Base-by-base conservation (phyloP, 2,329 filamentous ascomycete genomes). In the Penicillium thymicola region DNA sequence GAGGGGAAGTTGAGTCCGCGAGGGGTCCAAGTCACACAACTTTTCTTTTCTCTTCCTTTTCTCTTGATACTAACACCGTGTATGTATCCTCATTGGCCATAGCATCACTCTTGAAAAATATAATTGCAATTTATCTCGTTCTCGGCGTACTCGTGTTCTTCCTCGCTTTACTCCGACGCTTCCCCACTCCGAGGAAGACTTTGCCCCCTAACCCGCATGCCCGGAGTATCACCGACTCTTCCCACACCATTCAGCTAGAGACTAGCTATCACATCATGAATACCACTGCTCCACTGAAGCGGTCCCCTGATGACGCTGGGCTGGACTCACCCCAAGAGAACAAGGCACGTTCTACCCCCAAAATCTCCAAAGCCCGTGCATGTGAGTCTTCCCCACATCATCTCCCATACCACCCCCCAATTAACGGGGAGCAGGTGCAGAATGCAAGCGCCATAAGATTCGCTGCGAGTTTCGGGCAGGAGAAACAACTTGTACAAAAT, bases 371-470 rank as follows among this genome's bases (percentile, higher is more conserved):
- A 65, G 73, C 74, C 48, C 73, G 73, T 48, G 74, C 74, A 14
- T 76, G 74, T 76, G 59, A 68, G 74, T 45, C 48, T 58, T 57
- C 56, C 44, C 56, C 54, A 54, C 49, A 55, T 53, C 23, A 30
- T 45, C 40, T 23, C 32, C 45, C 18, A 32, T 36, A 27, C n/a
- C 38, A 27, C n/a, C 38, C 28, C 23, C 40, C 5, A 43, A 41
- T 45, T 58, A 51, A 60, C 43, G 16, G 18, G 37, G 23, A 30
- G n/a, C 49, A 78, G 76, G 76, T 52, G 74, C 76, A 16, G 79
- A 81, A 65, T 82, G 80, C 58, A 80, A 82, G 60, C 75, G 75
- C 23, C 79, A 81, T 62, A 84, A 84, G 66, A 82, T 84, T 62
- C 80, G 81, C 63, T 84, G 81, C 64, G 77, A 80, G 55, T 76